A percentile compares a stretch with the other conserved stretches of the same genome.
These are phyloP conservation scores for Pseudogymnoascus sp. DNA, from an alignment of 2,329 filamentous ascomycete genomes.

Conservation along the genomic window DNA sequence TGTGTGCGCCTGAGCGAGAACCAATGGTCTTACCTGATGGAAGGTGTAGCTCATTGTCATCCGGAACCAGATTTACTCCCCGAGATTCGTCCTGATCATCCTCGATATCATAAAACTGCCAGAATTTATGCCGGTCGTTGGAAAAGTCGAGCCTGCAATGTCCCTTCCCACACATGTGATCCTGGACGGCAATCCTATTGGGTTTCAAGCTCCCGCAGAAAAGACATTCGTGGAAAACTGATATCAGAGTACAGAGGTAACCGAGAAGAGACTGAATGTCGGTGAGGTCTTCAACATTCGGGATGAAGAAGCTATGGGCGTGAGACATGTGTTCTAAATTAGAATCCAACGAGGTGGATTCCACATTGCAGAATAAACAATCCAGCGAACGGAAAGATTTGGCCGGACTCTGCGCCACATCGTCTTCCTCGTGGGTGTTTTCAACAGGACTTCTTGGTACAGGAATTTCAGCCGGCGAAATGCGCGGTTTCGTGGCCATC, in stretches of 20 bases:
- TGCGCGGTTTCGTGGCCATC: not conserved
- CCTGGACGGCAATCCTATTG: conserved; percentile 39
- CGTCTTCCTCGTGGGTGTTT: not conserved
- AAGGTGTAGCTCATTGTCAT: conserved; percentile 29
- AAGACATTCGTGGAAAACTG: conserved; percentile 42
- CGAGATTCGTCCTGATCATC: not conserved
- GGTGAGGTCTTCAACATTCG: conserved; percentile 34
- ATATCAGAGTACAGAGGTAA: conserved; percentile 43
- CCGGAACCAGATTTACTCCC: conserved; percentile 10
- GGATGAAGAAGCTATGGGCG: conserved; percentile 40
- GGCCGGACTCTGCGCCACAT: not conserved
- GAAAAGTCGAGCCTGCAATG: conserved; percentile 39
- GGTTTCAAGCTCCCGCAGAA: conserved; percentile 39
- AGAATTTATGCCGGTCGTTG: conserved; percentile 31
- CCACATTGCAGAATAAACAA: conserved; percentile 38
- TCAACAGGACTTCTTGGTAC: not conserved
- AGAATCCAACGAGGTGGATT: conserved; percentile 27
- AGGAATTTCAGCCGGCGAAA: not conserved
- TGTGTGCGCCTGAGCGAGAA: conserved; percentile 20
- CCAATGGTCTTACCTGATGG: conserved; percentile 33
- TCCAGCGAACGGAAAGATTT: conserved; percentile 24
- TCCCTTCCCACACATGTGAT: conserved; percentile 43
- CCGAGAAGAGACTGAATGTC: conserved; percentile 40
- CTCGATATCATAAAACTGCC: conserved; percentile 36
- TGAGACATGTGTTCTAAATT: conserved; percentile 43